Evolutionary conservation across 345 rosid species (phyloP).

Genomic region (Rhodomyrtus tomentosa): DNA sequence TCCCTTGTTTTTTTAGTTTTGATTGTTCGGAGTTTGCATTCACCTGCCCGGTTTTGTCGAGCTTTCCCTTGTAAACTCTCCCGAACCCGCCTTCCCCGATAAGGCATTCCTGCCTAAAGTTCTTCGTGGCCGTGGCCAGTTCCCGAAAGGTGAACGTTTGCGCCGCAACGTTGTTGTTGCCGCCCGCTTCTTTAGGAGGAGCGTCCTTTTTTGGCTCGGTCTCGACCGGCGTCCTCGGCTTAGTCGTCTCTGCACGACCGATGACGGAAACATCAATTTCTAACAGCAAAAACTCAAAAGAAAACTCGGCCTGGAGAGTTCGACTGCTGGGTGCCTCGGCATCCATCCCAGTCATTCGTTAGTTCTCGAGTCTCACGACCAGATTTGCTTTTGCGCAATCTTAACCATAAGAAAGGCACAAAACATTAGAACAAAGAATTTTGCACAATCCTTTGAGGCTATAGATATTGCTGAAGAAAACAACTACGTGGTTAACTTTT

Average conservation of each 20-base stretch:
- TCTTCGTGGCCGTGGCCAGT: constrained; percentile 78
- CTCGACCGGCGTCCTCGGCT: not conserved
- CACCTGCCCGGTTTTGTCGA: constrained; percentile 62
- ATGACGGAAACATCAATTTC: not conserved
- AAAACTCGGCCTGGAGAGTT: not conserved
- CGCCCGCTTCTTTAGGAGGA: constrained; percentile 9
- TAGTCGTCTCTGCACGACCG: constrained; percentile 10
- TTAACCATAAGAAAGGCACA: not conserved
- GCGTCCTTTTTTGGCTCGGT: constrained; percentile 1
- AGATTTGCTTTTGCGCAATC: not conserved
- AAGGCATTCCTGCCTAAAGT: constrained; percentile 77
- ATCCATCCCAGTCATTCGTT: not conserved
- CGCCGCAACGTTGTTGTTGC: constrained; percentile 40
- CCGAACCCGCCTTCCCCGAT: constrained; percentile 97
- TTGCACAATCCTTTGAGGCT: not conserved
- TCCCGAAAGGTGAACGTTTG: constrained; percentile 79
- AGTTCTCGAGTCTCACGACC: not conserved
- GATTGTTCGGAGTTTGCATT: not conserved
- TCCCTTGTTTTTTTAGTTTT: not conserved
- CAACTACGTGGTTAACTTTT: not conserved
- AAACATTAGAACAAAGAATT: not conserved
- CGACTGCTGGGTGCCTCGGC: not conserved
- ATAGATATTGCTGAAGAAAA: not conserved
- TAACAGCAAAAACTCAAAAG: not conserved
- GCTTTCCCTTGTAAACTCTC: constrained; percentile 76